phyloP scores from a whole-genome alignment of 208 protist species.

The Wallacemonas sp. region DNA sequence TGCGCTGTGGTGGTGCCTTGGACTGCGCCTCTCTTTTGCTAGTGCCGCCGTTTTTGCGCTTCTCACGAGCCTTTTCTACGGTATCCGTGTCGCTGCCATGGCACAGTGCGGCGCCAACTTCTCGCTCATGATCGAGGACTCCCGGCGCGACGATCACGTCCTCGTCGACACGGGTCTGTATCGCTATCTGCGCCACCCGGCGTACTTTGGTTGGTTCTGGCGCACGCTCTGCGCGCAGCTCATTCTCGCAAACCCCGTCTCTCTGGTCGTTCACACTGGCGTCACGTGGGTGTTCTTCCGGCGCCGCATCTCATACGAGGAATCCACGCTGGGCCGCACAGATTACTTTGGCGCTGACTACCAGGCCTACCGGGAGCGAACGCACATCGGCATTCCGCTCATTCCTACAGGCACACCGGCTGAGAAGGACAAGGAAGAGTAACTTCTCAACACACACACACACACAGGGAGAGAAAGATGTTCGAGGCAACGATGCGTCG shows the following conservation, averaged over 20 bases:
- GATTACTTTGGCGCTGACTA: conserved; percentile 93
- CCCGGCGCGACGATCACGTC: conserved; percentile 66
- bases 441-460: not conserved
- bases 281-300: conserved; percentile 93
- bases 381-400: conserved; percentile 90
- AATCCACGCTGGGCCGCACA: conserved; percentile 56
- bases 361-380: conserved; percentile 64
- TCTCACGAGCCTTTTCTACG: conserved; percentile 59
- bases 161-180: conserved; percentile 94
- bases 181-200: conserved; percentile 86
- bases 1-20: not conserved
- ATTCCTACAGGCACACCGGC: no score
- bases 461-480: not conserved
- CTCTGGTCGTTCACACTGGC: conserved; percentile 60
- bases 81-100: conserved; percentile 78
- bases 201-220: conserved; percentile 98
- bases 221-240: conserved; percentile 91
- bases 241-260: conserved; percentile 93
- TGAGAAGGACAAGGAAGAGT: no score
- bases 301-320: conserved; percentile 91
- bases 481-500: no score
- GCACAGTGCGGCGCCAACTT: conserved; percentile 85
- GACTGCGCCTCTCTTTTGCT: conserved; percentile 45
- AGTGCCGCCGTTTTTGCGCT: conserved; percentile 33
- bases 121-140: conserved; percentile 75